Conservation (phyloP, 129 eudicot genomes). For the Flaveria trinervia region DNA sequence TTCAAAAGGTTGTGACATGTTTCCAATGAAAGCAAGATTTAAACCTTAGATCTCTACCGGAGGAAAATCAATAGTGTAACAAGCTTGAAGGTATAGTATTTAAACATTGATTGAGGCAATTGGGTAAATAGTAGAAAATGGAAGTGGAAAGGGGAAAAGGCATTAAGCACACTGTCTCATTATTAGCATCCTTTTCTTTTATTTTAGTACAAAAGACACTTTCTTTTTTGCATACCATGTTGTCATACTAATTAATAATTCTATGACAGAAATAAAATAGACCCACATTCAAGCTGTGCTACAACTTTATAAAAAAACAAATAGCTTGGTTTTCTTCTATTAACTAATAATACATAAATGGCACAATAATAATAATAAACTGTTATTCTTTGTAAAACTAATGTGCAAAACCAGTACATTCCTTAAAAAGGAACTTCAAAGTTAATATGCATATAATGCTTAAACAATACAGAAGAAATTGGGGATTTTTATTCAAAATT, state of each 20-base stretch:
- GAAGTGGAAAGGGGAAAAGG: constrained; percentile 18
- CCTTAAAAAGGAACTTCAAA: neutral
- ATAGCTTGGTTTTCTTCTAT: neutral
- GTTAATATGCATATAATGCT: neutral
- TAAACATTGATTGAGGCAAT: constrained; percentile 23
- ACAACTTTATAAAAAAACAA: constrained; percentile 20
- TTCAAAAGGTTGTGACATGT: no score
- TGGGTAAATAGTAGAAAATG: constrained; percentile 17
- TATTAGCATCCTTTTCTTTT: constrained; percentile 20
- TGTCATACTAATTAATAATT: constrained; percentile 9
- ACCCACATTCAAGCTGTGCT: constrained; percentile 32
- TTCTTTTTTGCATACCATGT: constrained; percentile 33
- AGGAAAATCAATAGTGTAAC: no score
- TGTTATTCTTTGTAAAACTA: neutral
- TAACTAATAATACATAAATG: constrained; percentile 13
- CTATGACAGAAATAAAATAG: constrained; percentile 16
- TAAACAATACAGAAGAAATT: neutral
- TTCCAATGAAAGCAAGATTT: no score
- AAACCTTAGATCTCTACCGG: no score
- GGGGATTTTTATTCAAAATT: neutral
- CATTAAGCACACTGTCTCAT: constrained; percentile 37
- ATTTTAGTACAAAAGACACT: constrained; percentile 21
- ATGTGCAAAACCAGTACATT: neutral
- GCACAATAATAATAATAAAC: neutral
- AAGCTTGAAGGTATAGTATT: neutral